phyloP scores from a whole-genome alignment of 129 eudicot genomes.

The Helichrysum umbraculigerum region DNA sequence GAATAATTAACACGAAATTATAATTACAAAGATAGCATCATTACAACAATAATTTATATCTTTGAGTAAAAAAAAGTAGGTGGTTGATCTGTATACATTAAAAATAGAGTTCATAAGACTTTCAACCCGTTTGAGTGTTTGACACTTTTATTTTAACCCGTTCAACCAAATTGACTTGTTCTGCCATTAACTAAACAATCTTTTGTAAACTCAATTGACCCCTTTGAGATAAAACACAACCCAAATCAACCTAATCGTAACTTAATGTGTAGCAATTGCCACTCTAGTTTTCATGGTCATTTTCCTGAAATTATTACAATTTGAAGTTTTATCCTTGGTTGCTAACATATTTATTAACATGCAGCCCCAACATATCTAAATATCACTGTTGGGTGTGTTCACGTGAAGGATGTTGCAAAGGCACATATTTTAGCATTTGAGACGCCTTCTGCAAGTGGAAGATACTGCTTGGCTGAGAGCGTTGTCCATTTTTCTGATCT shows the following conservation, averaged over 20 bases:
- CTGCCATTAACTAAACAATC: no score
- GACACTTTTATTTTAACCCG: no score
- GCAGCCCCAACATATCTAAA: slow-evolving; percentile 46
- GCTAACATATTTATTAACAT: slow-evolving; percentile 16
- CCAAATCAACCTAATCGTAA: background rate
- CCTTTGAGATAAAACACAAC: background rate
- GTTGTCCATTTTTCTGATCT: slow-evolving; percentile 54
- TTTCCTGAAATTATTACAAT: background rate
- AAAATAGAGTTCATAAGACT: background rate
- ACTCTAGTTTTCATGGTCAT: background rate
- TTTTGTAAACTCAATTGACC: background rate
- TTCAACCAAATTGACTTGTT: no score
- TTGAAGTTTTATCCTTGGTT: background rate
- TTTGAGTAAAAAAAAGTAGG: background rate
- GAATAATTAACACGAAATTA: background rate
- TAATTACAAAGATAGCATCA: background rate
- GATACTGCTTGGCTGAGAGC: slow-evolving; percentile 58
- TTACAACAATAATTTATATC: background rate
- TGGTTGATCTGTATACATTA: background rate
- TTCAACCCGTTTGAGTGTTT: background rate
- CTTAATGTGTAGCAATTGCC: slow-evolving; percentile 1
- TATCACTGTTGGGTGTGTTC: slow-evolving; percentile 48
- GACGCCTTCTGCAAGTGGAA: slow-evolving; percentile 64
- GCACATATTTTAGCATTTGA: slow-evolving; percentile 71
- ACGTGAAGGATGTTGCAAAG: slow-evolving; percentile 61